Evolutionary conservation across 2,329 filamentous ascomycete species (phyloP), one percentile per base, ranked within the genome.

Genomic region (Pseudogymnoascus sp.): DNA sequence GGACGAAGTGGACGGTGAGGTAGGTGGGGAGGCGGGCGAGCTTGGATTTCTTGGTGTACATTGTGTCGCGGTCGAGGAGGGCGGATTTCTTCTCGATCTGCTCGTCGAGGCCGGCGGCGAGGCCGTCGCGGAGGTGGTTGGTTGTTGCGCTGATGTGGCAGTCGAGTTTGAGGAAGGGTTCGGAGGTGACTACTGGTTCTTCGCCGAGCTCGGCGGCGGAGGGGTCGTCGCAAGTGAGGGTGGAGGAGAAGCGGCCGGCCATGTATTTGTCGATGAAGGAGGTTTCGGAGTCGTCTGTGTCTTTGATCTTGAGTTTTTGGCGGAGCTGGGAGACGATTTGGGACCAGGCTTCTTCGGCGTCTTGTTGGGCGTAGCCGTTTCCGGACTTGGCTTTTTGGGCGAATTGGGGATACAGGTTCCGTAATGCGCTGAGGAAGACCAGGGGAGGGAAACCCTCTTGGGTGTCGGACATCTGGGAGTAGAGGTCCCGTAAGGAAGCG

Each of bases 291-390:
- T 72, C 67, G 59, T 53, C 67, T 12, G 74, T 73, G 7, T 83
- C 81, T 70, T 84, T 86, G 67, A 89, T 76, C 72, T 85, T 87
- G 60, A 97, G 78, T 73, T 90, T 93, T 70, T 89, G 84, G 66
- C 89, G 86, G 38, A 99, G 78, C 71, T 93, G 90, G 50, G 89
- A 86, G 5, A 99, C 78, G 66, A 99, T 95, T 73, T 97, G 93
- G 18, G 93, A 94, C 92, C 93, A 99, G 56, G 93, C 94, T 76
- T 99, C 94, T 75, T 99, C 94, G 0, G 94, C 94, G 78, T 99
- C 94, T 77, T 99, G 94, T 76, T 99, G 94, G n/a, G 94, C 92
- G 72, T 88, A 97, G 5, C 90, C 92, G 64, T 88, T 82, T 21
- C 91, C 90, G 33, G 88, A 87, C 74, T 90, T 92, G 63, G 91